Percentiles rank a stretch among this genome's conserved stretches.
phyloP scores from a whole-genome alignment of 345 rosid species.

The Corchorus capsularis region DNA sequence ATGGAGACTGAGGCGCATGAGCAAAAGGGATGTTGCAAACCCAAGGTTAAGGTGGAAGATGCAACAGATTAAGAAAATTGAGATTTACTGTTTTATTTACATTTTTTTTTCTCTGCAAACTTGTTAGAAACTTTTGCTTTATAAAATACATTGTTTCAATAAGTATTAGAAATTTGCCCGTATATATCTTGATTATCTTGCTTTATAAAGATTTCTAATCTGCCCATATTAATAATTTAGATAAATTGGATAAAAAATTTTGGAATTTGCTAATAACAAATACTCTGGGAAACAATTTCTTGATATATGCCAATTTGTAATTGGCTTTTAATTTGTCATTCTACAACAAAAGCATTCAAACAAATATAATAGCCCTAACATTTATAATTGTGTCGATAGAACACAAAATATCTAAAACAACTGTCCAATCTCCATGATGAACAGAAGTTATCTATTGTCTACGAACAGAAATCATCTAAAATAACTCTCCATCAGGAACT shows the following conservation, averaged over 20 bases:
- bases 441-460: background rate
- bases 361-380: background rate
- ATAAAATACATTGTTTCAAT: background rate
- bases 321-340: too few relatives aligned
- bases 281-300: too few relatives aligned
- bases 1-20: slow-evolving; percentile 30
- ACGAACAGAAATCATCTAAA: background rate
- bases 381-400: too few relatives aligned
- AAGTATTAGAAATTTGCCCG: background rate
- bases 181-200: too few relatives aligned
- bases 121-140: background rate
- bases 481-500: background rate
- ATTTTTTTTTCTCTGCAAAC: background rate
- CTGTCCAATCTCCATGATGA: background rate
- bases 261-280: too few relatives aligned
- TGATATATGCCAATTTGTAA: too few relatives aligned
- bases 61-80: slow-evolving; percentile 14
- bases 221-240: too few relatives aligned
- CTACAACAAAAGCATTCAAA: background rate
- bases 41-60: slow-evolving; percentile 52
- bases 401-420: too few relatives aligned
- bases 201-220: too few relatives aligned
- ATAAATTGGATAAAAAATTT: too few relatives aligned
- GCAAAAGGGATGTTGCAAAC: slow-evolving; percentile 55
- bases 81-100: background rate